These are phyloP conservation scores for Chlamydomonas sphaeroides DNA, from an alignment of 139 green algal species.

Conservation along the genomic window DNA sequence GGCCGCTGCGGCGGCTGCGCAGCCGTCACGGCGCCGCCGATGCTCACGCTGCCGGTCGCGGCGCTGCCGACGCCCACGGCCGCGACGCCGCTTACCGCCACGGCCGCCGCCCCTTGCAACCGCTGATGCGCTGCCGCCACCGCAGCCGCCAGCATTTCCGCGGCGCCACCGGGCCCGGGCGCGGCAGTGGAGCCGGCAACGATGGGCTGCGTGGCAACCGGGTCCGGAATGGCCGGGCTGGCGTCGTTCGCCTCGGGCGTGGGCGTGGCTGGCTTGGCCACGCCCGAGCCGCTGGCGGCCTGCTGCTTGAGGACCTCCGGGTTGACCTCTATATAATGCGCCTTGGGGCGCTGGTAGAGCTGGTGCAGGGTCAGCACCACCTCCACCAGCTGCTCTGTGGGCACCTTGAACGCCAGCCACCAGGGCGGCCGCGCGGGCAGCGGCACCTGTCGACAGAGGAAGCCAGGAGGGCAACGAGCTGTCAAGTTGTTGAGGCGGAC, in stretches of 20 bases:
- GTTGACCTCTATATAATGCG: conserved; percentile 57
- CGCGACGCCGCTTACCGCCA: background rate
- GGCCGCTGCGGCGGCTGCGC: background rate
- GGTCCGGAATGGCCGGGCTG: conserved; percentile 25
- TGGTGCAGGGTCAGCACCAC: conserved; percentile 64
- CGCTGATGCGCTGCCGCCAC: conserved; percentile 26
- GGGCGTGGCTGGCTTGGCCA: conserved; percentile 21
- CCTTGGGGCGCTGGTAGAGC: conserved; percentile 69
- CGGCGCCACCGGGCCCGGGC: background rate
- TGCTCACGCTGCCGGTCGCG: too few species aligned
- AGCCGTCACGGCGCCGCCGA: background rate
- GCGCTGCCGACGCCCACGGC: background rate
- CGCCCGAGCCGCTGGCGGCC: conserved; percentile 3
- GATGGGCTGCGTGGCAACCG: background rate
- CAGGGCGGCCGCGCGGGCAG: conserved; percentile 83
- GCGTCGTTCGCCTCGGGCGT: background rate
- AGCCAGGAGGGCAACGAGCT: too few species aligned
- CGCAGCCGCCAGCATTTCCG: conserved; percentile 22
- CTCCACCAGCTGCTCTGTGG: conserved; percentile 66
- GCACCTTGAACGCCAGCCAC: conserved; percentile 82
- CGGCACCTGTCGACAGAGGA: conserved; percentile 47
- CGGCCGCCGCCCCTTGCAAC: background rate
- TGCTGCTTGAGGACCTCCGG: conserved; percentile 32
- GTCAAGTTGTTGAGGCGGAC: too few species aligned
- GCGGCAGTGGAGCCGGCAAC: background rate